A percentile compares a stretch with the other conserved stretches of the same genome.
These are phyloP conservation scores for Lactifluus volemus DNA, from an alignment of 768 basidiomycete genomes.

Conservation along the genomic window DNA sequence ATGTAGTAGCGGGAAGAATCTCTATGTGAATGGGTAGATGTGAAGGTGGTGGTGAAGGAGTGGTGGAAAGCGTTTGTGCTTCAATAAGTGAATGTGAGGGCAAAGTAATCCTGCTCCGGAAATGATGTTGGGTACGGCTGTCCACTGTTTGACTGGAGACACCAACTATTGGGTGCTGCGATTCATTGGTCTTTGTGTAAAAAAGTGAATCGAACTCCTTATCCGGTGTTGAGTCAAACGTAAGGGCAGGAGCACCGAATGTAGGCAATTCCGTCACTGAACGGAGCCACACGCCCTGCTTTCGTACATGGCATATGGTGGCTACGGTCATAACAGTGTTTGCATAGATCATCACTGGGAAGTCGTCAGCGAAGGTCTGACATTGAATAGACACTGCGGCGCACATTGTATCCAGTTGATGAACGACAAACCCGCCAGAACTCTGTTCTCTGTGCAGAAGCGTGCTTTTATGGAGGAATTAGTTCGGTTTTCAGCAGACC, in stretches of 20 bases:
- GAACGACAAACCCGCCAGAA: conserved; percentile 5
- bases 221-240: background rate
- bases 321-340: conserved; percentile 16
- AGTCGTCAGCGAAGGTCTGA: background rate
- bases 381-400: background rate
- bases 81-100: background rate
- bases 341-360: conserved; percentile 13
- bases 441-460: background rate
- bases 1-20: too few species aligned
- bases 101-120: conserved; percentile 3
- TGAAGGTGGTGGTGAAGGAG: background rate
- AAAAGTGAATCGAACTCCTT: background rate
- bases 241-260: conserved; percentile 10
- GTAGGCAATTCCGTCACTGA: conserved; percentile 6
- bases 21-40: background rate
- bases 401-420: conserved; percentile 16
- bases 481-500: background rate
- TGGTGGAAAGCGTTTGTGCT: background rate
- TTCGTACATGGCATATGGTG: conserved; percentile 16
- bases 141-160: background rate
- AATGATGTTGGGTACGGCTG: background rate
- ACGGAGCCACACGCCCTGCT: conserved; percentile 1
- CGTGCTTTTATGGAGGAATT: background rate
- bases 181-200: background rate
- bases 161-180: background rate